Evolutionary conservation across 495 filamentous ascomycete species (phyloP).

Genomic region (Usnea hakonensis): DNA sequence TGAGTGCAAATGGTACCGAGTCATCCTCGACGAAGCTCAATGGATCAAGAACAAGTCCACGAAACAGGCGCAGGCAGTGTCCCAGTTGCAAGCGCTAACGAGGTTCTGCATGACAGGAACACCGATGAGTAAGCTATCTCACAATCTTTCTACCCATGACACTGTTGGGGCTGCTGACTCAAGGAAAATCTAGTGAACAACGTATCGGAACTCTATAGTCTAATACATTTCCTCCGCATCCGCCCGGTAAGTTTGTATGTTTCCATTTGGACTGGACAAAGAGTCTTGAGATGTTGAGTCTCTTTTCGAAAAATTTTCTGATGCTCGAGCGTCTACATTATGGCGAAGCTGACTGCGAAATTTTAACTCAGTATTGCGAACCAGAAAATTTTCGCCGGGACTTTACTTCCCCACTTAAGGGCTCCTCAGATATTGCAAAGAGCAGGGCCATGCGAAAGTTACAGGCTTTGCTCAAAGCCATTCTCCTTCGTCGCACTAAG

Average conservation of each 20-base stretch:
- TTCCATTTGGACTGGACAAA: slow-evolving; percentile 25
- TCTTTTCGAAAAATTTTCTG: neutral
- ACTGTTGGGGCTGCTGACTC: neutral
- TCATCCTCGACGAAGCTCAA: slow-evolving; percentile 91
- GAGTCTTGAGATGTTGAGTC: neutral
- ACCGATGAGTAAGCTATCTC: slow-evolving; percentile 53
- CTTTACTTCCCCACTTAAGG: slow-evolving; percentile 48
- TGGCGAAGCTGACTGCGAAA: neutral
- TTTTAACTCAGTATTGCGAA: slow-evolving; percentile 59
- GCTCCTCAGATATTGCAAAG: slow-evolving; percentile 26
- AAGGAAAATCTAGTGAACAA: slow-evolving; percentile 46
- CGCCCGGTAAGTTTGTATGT: neutral
- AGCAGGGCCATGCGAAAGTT: slow-evolving; percentile 60
- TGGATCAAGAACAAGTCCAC: slow-evolving; percentile 83
- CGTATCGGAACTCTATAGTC: slow-evolving; percentile 71
- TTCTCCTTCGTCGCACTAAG: slow-evolving; percentile 81
- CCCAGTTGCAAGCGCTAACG: slow-evolving; percentile 52
- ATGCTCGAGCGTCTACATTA: neutral
- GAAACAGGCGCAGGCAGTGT: slow-evolving; percentile 55
- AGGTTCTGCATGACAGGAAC: slow-evolving; percentile 88
- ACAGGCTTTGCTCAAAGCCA: slow-evolving; percentile 73
- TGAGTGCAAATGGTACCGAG: slow-evolving; percentile 64
- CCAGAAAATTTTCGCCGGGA: slow-evolving; percentile 51
- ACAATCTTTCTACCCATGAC: neutral
- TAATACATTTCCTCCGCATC: slow-evolving; percentile 70